A percentile compares a stretch with the other conserved stretches of the same genome.
phyloP scores from a whole-genome alignment of 345 rosid species.

The Syzygium oleosum region DNA sequence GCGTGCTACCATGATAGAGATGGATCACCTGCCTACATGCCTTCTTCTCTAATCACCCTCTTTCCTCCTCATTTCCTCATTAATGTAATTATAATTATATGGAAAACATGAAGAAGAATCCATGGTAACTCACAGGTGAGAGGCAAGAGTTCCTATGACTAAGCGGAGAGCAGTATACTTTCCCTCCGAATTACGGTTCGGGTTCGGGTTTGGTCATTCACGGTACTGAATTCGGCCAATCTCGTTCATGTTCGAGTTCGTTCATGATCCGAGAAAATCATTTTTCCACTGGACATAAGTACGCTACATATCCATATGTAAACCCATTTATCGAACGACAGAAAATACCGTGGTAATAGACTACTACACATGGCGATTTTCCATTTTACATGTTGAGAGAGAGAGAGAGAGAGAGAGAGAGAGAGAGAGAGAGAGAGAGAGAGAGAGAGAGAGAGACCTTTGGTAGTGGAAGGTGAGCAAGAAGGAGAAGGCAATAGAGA shows the following conservation, averaged over 20 bases:
- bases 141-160: neutral
- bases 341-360: neutral
- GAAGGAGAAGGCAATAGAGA: constrained; percentile 2
- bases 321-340: rapidly evolving
- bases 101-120: neutral
- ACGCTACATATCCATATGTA: neutral
- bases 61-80: neutral
- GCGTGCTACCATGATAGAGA: neutral
- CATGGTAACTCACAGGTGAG: neutral
- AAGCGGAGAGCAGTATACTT: neutral
- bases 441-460: neutral
- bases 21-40: neutral
- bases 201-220: neutral
- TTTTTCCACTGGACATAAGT: neutral
- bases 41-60: neutral
- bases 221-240: neutral
- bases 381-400: neutral
- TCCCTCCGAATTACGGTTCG: neutral
- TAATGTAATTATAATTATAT: neutral
- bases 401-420: too few species aligned
- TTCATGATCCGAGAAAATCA: neutral
- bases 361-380: neutral
- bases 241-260: neutral
- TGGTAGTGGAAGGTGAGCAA: neutral
- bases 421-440: too few species aligned